Percentiles rank a stretch among this genome's conserved stretches.
Evolutionary conservation across 352 stramenopile species (phyloP).

Genomic region (Globisporangium splendens): DNA sequence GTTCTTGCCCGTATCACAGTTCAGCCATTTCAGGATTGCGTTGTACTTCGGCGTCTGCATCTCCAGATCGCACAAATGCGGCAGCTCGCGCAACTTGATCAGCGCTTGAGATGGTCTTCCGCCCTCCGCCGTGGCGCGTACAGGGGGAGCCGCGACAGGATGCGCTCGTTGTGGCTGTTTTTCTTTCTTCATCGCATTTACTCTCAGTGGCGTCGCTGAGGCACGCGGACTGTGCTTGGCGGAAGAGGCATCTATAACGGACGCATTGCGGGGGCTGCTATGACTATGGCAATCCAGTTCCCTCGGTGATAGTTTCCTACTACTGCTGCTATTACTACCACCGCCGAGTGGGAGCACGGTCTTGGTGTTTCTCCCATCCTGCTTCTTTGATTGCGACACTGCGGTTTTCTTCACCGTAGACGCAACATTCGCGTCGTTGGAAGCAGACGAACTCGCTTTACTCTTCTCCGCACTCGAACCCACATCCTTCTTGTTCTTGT

Average conservation of each 20-base stretch:
- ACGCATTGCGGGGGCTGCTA: not conserved
- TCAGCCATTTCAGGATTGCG: constrained; percentile 48
- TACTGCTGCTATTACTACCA: not conserved
- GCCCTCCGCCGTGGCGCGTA: not conserved
- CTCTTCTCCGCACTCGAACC: constrained; percentile 15
- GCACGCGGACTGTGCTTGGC: constrained; percentile 1
- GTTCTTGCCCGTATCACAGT: constrained; percentile 46
- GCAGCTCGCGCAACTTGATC: constrained; percentile 31
- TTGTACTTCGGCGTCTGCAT: constrained; percentile 43
- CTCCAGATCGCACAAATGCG: constrained; percentile 32
- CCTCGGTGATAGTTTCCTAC: constrained; percentile 13
- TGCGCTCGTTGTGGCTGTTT: constrained; percentile 1
- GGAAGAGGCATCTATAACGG: not conserved
- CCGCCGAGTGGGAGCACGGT: constrained; percentile 6
- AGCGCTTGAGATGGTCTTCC: constrained; percentile 21
- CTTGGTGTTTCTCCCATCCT: constrained; percentile 15
- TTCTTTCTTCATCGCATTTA: not conserved
- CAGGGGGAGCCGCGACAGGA: not conserved
- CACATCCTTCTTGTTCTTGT: constrained; percentile 15
- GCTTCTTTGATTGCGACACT: constrained; percentile 1
- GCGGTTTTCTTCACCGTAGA: not conserved
- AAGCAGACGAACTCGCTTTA: not conserved
- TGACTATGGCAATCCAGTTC: not conserved
- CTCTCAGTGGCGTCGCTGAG: not conserved
- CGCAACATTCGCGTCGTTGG: not conserved